Base-by-base conservation (phyloP, 2,329 filamentous ascomycete genomes). In the Pseudogymnoascus sp. region DNA sequence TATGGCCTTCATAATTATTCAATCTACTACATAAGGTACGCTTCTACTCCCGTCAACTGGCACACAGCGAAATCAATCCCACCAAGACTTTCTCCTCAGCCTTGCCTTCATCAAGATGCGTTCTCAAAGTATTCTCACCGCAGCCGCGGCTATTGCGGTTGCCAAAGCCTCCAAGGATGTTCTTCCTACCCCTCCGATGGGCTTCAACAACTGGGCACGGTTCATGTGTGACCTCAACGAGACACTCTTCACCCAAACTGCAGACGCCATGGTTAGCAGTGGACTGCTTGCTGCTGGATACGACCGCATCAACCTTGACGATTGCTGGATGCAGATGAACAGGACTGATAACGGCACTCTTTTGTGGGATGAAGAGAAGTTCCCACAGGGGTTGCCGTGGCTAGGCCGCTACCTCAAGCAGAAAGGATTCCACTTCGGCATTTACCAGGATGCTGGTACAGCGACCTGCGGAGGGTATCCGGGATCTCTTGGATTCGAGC, bases 271-370 rank as follows among this genome's bases (percentile, higher is more conserved):
- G 75, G 62, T 69, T 3, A 67, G 69, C 8, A 76, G 69, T 4
- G 77, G 78, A 14, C 72, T 80, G 3, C 71, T 74, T 2, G 70
- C 69, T 16, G 71, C 72, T 74, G 81, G 81, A 3, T 84, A 84
- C 67, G 69, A 76, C 18, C 82, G 84, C 60, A 77, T 84, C 63
- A 82, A 82, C 62, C 78, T 83, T 62, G 83, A 86, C 66, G 85
- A 87, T 68, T 86, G 83, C 72, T 87, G 79, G 80, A 76, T 67
- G 20, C 66, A 65, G 14, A 5, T 79, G 78, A 73, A 79, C 2
- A 74, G 81, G 63, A 65, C 67, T 16, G 68, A 61, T 6, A 79
- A 74, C 0, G 66, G 73, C 2, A 72, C 77, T 33, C 74, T 83
- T 3, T 67, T 79, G 4, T 74, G 77, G 0, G 77, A 84, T 65